A percentile compares a stretch with the other conserved stretches of the same genome.
Evolutionary conservation across 192 early-diverging fungal genomes (phyloP).

Genomic region (Backusella luteola): DNA sequence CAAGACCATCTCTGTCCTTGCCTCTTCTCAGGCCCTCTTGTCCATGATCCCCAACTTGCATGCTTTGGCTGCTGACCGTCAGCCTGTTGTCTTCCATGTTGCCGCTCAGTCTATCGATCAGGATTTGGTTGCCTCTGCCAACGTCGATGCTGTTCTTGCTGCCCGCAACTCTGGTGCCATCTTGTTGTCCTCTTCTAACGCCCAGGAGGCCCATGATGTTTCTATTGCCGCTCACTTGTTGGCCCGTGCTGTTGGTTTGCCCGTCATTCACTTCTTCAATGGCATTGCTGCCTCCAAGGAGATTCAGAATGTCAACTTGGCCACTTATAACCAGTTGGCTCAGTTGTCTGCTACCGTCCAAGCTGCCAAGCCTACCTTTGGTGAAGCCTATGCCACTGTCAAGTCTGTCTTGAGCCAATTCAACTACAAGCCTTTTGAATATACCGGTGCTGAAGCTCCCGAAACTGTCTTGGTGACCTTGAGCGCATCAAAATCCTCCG

Average conservation of each 20-base stretch:
- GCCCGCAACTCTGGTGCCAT: slow-evolving; percentile 79
- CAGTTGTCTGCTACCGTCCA: slow-evolving; percentile 34
- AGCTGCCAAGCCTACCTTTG: neutral
- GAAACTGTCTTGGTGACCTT: slow-evolving; percentile 79
- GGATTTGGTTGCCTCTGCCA: slow-evolving; percentile 53
- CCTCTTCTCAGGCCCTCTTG: slow-evolving; percentile 73
- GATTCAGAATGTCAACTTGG: slow-evolving; percentile 49
- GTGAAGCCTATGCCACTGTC: slow-evolving; percentile 31
- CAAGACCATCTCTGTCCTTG: slow-evolving; percentile 51
- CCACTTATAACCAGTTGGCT: slow-evolving; percentile 48
- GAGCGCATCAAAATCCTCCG: slow-evolving; percentile 52
- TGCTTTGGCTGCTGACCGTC: slow-evolving; percentile 56
- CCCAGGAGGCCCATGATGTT: slow-evolving; percentile 90
- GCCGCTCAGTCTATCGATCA: slow-evolving; percentile 65
- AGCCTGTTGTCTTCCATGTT: slow-evolving; percentile 82
- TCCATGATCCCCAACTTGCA: slow-evolving; percentile 85
- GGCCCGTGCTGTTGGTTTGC: slow-evolving; percentile 54
- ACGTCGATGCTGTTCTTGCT: slow-evolving; percentile 71
- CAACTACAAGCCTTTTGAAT: slow-evolving; percentile 79
- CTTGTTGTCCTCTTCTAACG: slow-evolving; percentile 69
- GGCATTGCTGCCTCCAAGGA: slow-evolving; percentile 62
- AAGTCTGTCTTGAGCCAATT: slow-evolving; percentile 43
- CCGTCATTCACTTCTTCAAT: slow-evolving; percentile 82
- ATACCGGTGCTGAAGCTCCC: slow-evolving; percentile 68
- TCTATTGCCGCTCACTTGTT: slow-evolving; percentile 82